Evolutionary conservation across 169 alveolate genomes (phyloP).

Genomic region (Cyclospora cayetanensis): DNA sequence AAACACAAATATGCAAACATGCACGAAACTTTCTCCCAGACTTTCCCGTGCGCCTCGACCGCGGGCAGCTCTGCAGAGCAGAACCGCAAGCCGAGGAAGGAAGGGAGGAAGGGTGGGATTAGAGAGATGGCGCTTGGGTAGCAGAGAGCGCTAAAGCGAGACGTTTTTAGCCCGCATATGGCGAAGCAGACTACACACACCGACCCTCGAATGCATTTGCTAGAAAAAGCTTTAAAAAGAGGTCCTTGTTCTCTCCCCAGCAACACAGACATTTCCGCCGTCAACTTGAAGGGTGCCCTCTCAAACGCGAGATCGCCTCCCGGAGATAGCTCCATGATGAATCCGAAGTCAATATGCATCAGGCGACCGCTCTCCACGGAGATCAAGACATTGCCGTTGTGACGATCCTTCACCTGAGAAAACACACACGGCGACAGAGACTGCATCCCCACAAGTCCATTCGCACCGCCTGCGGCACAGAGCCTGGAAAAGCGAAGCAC

Average conservation of each 20-base stretch:
- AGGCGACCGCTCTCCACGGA: slow-evolving; percentile 92
- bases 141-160: too few species aligned
- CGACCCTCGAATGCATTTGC: slow-evolving; percentile 82
- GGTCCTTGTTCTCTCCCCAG: slow-evolving; percentile 87
- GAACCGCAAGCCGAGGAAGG: too few species aligned
- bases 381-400: slow-evolving; percentile 96
- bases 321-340: slow-evolving; percentile 96
- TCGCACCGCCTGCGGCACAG: too few species aligned
- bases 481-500: neutral
- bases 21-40: too few species aligned
- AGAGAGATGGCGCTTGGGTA: too few species aligned
- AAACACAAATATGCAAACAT: too few species aligned
- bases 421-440: neutral
- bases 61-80: too few species aligned
- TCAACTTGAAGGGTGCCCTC: slow-evolving; percentile 96
- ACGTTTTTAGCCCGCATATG: too few species aligned
- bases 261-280: slow-evolving; percentile 95
- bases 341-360: slow-evolving; percentile 98
- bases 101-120: too few species aligned
- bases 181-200: too few species aligned
- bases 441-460: neutral
- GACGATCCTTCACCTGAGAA: slow-evolving; percentile 95
- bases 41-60: too few species aligned
- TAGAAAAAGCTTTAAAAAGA: slow-evolving; percentile 67
- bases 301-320: slow-evolving; percentile 96